A percentile compares a stretch with the other conserved stretches of the same genome.
phyloP scores from a whole-genome alignment of 495 filamentous ascomycete genomes.

The Aspergillus funiculosus region DNA sequence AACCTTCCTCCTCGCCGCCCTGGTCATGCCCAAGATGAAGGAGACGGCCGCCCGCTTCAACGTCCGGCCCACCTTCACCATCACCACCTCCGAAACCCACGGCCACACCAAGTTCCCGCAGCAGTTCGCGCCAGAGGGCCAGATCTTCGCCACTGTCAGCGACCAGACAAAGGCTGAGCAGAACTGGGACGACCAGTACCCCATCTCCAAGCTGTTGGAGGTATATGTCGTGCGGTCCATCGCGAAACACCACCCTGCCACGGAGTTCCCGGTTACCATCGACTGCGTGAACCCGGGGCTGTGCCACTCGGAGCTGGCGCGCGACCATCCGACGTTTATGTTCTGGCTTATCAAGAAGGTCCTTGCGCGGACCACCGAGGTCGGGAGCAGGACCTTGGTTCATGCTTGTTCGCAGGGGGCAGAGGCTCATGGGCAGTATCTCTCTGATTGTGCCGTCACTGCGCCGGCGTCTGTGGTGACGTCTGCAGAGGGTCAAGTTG shows the following conservation, averaged over 20 bases:
- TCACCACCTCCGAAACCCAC: constrained; percentile 5
- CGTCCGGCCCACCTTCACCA: not conserved
- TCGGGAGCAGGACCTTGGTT: constrained; percentile 39
- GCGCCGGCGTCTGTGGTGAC: too few species aligned
- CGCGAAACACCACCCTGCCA: not conserved
- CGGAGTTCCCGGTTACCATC: constrained; percentile 32
- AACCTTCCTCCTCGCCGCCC: constrained; percentile 32
- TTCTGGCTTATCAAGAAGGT: constrained; percentile 6
- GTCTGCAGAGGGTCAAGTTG: too few species aligned
- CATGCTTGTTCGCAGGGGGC: constrained; percentile 26
- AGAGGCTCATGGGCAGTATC: constrained; percentile 39
- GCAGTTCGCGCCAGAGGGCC: not conserved
- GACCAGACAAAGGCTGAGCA: not conserved
- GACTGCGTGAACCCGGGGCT: constrained; percentile 44
- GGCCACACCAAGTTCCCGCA: not conserved
- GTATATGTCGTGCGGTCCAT: not conserved
- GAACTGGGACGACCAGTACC: constrained; percentile 1
- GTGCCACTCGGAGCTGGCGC: constrained; percentile 21
- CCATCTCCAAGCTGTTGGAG: constrained; percentile 5
- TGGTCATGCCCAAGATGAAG: constrained; percentile 25
- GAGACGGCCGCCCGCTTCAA: constrained; percentile 9
- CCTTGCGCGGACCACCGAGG: constrained; percentile 24
- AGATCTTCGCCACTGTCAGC: not conserved
- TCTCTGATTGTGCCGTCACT: constrained; percentile 7
- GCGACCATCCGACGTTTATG: constrained; percentile 10